A percentile compares a stretch with the other conserved stretches of the same genome.
These are phyloP conservation scores for Hypoxylon rickii DNA, from an alignment of 495 filamentous ascomycete species.

Conservation along the genomic window DNA sequence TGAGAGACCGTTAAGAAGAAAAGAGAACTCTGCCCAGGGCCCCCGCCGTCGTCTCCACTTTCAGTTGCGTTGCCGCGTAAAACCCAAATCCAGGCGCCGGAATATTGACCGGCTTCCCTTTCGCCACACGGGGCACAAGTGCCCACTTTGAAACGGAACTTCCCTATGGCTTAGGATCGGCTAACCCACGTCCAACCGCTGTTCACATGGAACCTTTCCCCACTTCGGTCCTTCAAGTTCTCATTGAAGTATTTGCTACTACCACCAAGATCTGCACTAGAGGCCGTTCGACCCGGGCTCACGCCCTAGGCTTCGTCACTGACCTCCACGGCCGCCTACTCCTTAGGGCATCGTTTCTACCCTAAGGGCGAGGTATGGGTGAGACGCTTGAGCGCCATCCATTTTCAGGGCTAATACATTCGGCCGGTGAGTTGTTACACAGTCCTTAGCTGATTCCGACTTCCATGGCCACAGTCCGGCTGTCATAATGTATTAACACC, in stretches of 20 bases:
- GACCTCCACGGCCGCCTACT: background rate
- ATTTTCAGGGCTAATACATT: background rate
- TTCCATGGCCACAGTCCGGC: background rate
- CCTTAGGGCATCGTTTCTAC: background rate
- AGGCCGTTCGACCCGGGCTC: background rate
- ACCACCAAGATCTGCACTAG: background rate
- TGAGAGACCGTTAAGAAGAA: background rate
- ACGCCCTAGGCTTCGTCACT: background rate
- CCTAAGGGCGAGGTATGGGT: background rate
- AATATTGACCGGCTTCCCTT: background rate
- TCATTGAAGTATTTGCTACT: background rate
- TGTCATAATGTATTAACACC: background rate
- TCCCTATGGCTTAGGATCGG: background rate
- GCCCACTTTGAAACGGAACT: background rate
- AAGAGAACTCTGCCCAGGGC: background rate
- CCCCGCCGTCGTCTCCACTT: background rate
- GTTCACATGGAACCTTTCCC: background rate
- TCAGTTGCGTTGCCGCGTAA: background rate
- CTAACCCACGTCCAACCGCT: background rate
- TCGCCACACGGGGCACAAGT: background rate
- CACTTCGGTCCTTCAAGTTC: background rate
- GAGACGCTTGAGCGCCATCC: background rate
- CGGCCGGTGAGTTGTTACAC: background rate
- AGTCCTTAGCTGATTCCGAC: background rate
- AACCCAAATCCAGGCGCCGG: background rate